Evolutionary conservation across 1,284 basidiomycete genomes (phyloP), one percentile per base, ranked within the genome.

Genomic region (Moesziomyces aphidis): DNA sequence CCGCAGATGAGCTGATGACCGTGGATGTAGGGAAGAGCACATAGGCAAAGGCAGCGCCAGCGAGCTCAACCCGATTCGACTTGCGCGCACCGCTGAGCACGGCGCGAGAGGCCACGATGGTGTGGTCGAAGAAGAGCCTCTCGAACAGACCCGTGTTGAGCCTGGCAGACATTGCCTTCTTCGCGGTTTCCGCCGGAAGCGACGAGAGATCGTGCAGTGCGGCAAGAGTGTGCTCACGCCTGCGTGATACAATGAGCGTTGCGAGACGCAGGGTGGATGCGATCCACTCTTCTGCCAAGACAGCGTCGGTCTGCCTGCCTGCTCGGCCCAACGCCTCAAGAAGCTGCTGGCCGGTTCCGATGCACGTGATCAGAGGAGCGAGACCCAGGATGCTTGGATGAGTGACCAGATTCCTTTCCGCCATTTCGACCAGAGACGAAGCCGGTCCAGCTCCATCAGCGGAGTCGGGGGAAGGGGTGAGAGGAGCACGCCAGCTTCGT

Each of bases 371-470:
- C 22, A 94, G 86, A 0, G 93, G 93, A 61, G 89, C 90, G 67
- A 94, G 89, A 2, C 91, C 90, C 0, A 91, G 90, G 13, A 90
- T 89, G 8, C 91, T 90, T 0, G 91, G 90, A 73, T 90, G 89
- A 84, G 88, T 87, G 4, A 93, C 86, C 47, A 93, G 86, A 0
- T 89, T 88, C 64, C 92, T 90, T 7, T 89, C 87, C 34, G 93
- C 87, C 4, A 90, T 88, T 68, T 88, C 88, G 17, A 63, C 55
- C 9, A 61, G 47, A 45, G 49, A 54, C 45, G 65, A 51, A 23
- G 58, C 61, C 7, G 70, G 54, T 11, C 68, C 63, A 8, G 51
- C 51, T 50, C 66, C 65, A 7, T 51, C 54, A 21, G 34, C 26
- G n/a, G 9, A 90, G 88, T 65, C 56, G 8, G 52, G 50, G 5